Evolutionary conservation across 495 filamentous ascomycete genomes (phyloP), one percentile per base, ranked within the genome.

Genomic region (Penicillium malachiteum): DNA sequence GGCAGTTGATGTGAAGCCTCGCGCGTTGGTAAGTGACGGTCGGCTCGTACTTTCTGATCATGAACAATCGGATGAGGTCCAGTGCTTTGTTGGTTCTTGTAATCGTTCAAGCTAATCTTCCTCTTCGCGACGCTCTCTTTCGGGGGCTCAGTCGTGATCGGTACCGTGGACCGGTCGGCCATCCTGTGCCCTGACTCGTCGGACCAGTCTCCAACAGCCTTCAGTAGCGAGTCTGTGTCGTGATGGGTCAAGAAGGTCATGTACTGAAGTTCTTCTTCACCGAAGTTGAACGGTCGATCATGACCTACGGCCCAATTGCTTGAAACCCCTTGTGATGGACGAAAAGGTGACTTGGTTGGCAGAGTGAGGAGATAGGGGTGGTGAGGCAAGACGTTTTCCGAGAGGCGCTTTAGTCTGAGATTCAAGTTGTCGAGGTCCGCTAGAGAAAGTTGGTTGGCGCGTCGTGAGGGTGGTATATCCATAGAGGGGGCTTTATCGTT

Each of bases 251-350:
- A 62, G 54, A 81, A 82, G 39, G 78, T 82, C 71, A 79, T 74
- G 50, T 81, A 82, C 52, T 82, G 79, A 50, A 82, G 70, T 62
- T 77, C 68, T 48, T 81, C 71, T 66, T 82, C 79, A 47, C 79
- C 71, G 31, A 61, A 58, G 31, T 60, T 59, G 53, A 82, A 82
- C 14, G 73, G 77, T 9, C 73, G 73, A 48, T 75, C 71, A 66
- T 71, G 65, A 58, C 76, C 70, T 62, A 78, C 70, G 53, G 76
- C 74, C 79, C 79, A 82, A 60, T 79, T 74, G 57, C 71, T 73
- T 43, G 70, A 26, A 26, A 26, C 21, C 21, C 61, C 50, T 71
- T 69, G 34, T 72, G 71, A 33, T 60, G 54, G 30, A 69, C 70
- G 16, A 73, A 75, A 75, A 50, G 74, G 72, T 50, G 68, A 65